A percentile compares a stretch with the other conserved stretches of the same genome.
phyloP scores from a whole-genome alignment of 2,329 filamentous ascomycete genomes.

The Coleophoma eucalyptorum region DNA sequence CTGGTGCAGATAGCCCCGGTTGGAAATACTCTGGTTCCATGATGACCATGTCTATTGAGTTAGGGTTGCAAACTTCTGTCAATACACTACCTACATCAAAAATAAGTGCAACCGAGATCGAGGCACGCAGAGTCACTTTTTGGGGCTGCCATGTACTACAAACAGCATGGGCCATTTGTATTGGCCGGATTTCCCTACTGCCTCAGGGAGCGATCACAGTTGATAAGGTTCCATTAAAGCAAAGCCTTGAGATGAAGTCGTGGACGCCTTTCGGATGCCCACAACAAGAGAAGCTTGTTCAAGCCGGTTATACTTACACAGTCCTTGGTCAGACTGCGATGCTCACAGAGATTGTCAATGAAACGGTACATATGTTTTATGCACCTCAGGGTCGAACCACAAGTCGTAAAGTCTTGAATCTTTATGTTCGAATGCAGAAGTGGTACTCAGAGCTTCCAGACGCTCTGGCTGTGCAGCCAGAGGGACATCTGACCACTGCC shows the following conservation, averaged over 20 bases:
- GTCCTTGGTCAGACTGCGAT: slow-evolving; percentile 38
- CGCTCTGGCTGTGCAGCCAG: slow-evolving; percentile 56
- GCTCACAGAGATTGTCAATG: slow-evolving; percentile 68
- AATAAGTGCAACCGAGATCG: slow-evolving; percentile 35
- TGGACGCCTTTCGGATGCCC: slow-evolving; percentile 27
- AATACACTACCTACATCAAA: slow-evolving; percentile 1
- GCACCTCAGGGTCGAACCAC: slow-evolving; percentile 64
- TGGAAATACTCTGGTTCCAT: slow-evolving; percentile 71
- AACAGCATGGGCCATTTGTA: slow-evolving; percentile 37
- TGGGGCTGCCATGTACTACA: slow-evolving; percentile 47
- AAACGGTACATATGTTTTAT: slow-evolving; percentile 54
- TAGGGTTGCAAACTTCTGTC: slow-evolving; percentile 12
- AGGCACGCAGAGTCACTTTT: slow-evolving; percentile 44
- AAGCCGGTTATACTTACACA: slow-evolving; percentile 11
- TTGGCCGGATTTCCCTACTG: slow-evolving; percentile 42
- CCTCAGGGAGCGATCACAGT: slow-evolving; percentile 43
- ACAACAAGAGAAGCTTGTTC: slow-evolving; percentile 1
- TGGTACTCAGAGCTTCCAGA: slow-evolving; percentile 67
- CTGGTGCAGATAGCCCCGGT: slow-evolving; percentile 66
- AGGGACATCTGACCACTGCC: slow-evolving; percentile 22
- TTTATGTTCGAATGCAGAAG: slow-evolving; percentile 65
- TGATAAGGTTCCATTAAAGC: slow-evolving; percentile 35
- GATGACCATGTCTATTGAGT: slow-evolving; percentile 61
- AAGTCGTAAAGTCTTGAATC: slow-evolving; percentile 53
- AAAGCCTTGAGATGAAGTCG: slow-evolving; percentile 23